Evolutionary conservation across 2,329 filamentous ascomycete species (phyloP), one percentile per base, ranked within the genome.

Genomic region (Fusarium begoniae): DNA sequence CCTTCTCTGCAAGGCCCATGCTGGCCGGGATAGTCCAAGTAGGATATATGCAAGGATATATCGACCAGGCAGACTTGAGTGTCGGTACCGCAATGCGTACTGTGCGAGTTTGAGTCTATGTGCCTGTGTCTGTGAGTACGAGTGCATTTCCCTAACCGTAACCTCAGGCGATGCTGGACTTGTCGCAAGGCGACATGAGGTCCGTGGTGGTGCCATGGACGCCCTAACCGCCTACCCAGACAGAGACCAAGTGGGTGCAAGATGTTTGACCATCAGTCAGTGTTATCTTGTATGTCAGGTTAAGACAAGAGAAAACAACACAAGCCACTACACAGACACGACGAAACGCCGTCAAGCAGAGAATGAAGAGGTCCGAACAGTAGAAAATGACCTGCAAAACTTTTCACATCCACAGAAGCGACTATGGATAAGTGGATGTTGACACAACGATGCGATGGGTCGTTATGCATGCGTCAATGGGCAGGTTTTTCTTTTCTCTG

Each of bases 201-300:
- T 67, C 67, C 55, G 66, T 70, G 66, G 73, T 79, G 77, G 77
- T 78, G 77, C 77, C 74, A 78, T 75, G 63, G 62, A 63, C 74
- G 55, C 72, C 69, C 69, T 70, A 54, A 59, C 41, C 38, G 26
- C 59, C 40, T 67, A 48, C 65, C 53, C 58, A 64, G 63, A 54
- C 58, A 64, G 63, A 58, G 57, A 71, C 48, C 53, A 63, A 66
- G 70, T 66, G 61, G 62, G 48, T 58, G 66, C 63, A 44, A 50
- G 64, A 63, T 75, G 70, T 64, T 69, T 60, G 63, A 70, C 61
- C 54, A 69, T 55, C 59, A 66, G 45, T 54, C 59, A 66, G 66
- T 66, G 59, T 54, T 68, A 47, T 68, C 59, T 68, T 70, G 58
- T 66, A 66, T 62, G 40, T 64, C 57, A 66, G 55, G 57, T 63